Evolutionary conservation across 352 stramenopile species (phyloP).

Genomic region (Hyphochytrium catenoides): DNA sequence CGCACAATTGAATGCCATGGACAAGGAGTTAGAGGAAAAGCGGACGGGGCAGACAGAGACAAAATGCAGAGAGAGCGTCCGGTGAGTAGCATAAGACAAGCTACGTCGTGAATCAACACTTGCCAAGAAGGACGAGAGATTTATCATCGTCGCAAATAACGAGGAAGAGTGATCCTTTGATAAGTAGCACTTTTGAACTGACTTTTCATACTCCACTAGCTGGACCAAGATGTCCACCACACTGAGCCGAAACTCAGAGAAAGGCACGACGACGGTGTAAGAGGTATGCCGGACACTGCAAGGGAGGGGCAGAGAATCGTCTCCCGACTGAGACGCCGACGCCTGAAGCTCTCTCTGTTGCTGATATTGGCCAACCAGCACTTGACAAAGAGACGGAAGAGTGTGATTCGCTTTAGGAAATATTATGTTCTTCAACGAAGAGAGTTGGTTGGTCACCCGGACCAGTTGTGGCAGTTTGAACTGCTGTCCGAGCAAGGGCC

Average conservation of each 20-base stretch:
- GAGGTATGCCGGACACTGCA: constrained; percentile 45
- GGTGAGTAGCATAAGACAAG: too few species aligned
- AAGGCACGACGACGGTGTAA: constrained; percentile 62
- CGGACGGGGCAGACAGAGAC: too few species aligned
- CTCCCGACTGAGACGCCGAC: constrained; percentile 33
- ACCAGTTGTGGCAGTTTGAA: too few species aligned
- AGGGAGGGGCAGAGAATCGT: constrained; percentile 27
- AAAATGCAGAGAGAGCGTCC: too few species aligned
- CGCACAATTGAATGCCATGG: too few species aligned
- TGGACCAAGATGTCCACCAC: constrained; percentile 60
- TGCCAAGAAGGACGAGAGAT: too few species aligned
- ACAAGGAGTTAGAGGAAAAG: too few species aligned
- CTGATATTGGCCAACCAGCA: constrained; percentile 42
- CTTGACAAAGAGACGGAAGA: constrained; percentile 32
- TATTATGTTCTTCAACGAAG: constrained; percentile 31
- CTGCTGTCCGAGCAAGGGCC: too few species aligned
- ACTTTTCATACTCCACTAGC: constrained; percentile 45
- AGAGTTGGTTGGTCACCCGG: constrained; percentile 47
- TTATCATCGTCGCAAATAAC: too few species aligned
- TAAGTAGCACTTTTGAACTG: too few species aligned
- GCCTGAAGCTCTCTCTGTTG: constrained; percentile 53
- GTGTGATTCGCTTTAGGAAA: constrained; percentile 34
- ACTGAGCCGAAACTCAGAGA: constrained; percentile 60
- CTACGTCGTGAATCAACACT: too few species aligned
- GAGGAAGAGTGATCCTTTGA: too few species aligned